Evolutionary conservation across 768 basidiomycete genomes (phyloP).

Genomic region (Dentipellis fragilis): DNA sequence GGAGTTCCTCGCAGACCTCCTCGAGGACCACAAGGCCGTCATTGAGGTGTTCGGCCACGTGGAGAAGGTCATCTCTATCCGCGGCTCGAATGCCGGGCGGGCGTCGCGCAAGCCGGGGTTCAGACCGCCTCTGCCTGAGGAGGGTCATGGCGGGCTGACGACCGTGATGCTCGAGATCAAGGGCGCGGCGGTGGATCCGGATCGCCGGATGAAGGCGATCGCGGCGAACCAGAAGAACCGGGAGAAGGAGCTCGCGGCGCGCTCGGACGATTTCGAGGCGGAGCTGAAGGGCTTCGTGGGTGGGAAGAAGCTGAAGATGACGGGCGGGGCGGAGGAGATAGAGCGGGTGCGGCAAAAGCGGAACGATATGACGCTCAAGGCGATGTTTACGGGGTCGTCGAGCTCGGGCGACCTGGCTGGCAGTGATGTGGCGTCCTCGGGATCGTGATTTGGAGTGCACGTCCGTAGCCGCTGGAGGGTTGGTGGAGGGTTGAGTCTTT

Average conservation of each 20-base stretch:
- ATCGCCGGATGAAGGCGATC: constrained; percentile 83
- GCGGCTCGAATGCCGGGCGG: constrained; percentile 34
- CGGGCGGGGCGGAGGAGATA: constrained; percentile 85
- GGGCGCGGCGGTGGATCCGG: constrained; percentile 72
- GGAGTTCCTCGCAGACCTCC: constrained; percentile 77
- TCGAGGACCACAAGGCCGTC: constrained; percentile 90
- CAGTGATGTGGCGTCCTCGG: not conserved
- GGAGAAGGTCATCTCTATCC: constrained; percentile 75
- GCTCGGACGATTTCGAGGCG: constrained; percentile 74
- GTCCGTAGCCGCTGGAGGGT: no score
- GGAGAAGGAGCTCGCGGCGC: constrained; percentile 60
- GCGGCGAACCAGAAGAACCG: constrained; percentile 77
- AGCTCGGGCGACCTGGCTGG: not conserved
- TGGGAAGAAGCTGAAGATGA: constrained; percentile 87
- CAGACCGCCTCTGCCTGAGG: constrained; percentile 54
- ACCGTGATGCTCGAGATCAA: constrained; percentile 89
- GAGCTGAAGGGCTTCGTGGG: constrained; percentile 84
- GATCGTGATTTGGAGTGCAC: not conserved
- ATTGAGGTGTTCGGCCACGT: constrained; percentile 82
- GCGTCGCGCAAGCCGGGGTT: constrained; percentile 32
- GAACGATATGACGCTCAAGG: constrained; percentile 79
- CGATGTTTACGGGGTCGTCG: constrained; percentile 58
- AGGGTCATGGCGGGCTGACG: constrained; percentile 54
- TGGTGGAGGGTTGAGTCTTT: not conserved
- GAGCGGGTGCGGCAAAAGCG: constrained; percentile 81